phyloP scores from a whole-genome alignment of 23 red algal species.

The Pyropia yezoensis region DNA sequence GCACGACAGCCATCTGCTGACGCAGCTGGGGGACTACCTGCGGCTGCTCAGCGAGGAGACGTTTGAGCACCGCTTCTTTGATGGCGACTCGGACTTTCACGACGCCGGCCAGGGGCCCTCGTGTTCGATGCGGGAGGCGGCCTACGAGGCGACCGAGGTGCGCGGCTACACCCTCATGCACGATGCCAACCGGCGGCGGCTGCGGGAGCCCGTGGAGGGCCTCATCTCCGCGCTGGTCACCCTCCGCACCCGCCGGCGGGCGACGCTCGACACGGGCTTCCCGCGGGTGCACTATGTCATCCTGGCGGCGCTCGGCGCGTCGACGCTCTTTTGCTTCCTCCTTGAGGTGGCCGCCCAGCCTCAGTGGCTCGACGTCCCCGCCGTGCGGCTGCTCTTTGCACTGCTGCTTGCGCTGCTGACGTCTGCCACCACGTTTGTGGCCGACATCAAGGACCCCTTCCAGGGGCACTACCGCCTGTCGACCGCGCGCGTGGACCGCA shows the following conservation, averaged over 20 bases:
- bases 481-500: background rate
- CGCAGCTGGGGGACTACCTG: background rate
- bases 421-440: background rate
- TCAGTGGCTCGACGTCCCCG: background rate
- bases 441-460: background rate
- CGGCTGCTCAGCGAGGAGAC: background rate
- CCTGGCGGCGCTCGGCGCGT: constrained; percentile 2
- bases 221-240: background rate
- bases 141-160: background rate
- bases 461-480: background rate
- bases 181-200: background rate
- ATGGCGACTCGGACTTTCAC: background rate
- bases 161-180: background rate
- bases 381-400: background rate
- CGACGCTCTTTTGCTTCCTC: background rate
- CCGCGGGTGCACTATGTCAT: background rate
- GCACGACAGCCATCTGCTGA: background rate
- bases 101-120: no score
- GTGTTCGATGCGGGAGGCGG: background rate
- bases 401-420: background rate
- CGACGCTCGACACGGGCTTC: constrained; percentile 4
- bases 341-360: background rate
- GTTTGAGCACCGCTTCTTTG: background rate
- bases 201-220: background rate
- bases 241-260: background rate